Percentiles rank a stretch among this genome's conserved stretches.
Evolutionary conservation across 345 rosid species (phyloP).

Genomic region (Salix arbutifolia): DNA sequence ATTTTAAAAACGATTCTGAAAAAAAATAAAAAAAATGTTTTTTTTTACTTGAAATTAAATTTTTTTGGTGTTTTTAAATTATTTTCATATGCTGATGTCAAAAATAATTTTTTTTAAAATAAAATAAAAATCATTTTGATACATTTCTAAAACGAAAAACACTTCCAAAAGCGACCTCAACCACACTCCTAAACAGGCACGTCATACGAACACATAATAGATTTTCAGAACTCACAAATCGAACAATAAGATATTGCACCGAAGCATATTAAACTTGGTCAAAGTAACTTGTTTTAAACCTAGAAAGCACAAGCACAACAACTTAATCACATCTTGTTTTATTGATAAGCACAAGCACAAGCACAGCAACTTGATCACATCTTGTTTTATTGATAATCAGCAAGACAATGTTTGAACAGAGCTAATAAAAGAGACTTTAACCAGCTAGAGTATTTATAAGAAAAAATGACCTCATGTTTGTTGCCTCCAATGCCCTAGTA

Average conservation of each 20-base stretch:
- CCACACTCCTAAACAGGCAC: too few relatives aligned
- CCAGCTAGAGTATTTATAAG: not conserved
- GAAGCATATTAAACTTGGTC: not conserved
- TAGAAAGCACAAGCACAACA: not conserved
- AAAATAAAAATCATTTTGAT: too few relatives aligned
- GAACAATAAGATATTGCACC: not conserved
- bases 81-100: too few relatives aligned
- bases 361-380: not conserved
- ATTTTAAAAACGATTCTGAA: too few relatives aligned
- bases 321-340: not conserved
- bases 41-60: too few relatives aligned
- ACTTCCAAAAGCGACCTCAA: too few relatives aligned
- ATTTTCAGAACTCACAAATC: not conserved
- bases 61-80: too few relatives aligned
- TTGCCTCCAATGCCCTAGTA: slow-evolving; percentile 68
- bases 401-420: not conserved
- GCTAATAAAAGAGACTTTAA: not conserved
- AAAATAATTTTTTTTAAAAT: too few relatives aligned
- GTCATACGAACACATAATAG: not conserved
- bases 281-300: not conserved
- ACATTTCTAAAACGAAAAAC: too few relatives aligned
- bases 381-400: not conserved
- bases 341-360: not conserved
- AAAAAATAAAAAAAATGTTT: too few relatives aligned
- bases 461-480: slow-evolving; percentile 52